Evolutionary conservation across 805 yeast species (phyloP), one percentile per base, ranked within the genome.

Genomic region (Ogataea pignaliae): DNA sequence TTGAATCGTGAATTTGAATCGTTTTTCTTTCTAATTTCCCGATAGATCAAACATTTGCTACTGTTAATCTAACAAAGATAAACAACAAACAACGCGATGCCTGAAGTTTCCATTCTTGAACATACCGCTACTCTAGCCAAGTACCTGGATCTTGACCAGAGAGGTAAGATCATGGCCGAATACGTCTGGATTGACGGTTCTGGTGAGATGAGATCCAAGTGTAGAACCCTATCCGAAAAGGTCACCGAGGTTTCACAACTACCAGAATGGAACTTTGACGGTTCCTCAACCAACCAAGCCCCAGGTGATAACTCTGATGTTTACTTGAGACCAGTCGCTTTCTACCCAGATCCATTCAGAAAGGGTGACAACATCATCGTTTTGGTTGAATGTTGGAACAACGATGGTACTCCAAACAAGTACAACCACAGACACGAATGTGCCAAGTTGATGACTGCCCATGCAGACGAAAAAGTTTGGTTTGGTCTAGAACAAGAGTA

Each of bases 221-320:
- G 96, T 72, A 86, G 83, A 71, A 93, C 99, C 45, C 73, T 93
- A 54, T 61, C 60, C 60, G 79, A 81, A 70, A 75, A 71, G 61
- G 85, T 93, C 43, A 63, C 78, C 37, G 73, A 85, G 32, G 72
- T 88, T 43, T 91, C 85, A 50, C 95, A 93, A 64, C 77, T 93
- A 59, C 97, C 98, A 56, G 97, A 91, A 72, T 93, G 99, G 99
- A 93, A 93, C 78, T 93, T 93, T 61, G 99, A 93, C 69, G 99
- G 99, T 71, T 90, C 98, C 36, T 90, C 98, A 30, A 93, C 99
- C 42, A 89, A 85, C 57, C 99, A 93, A 76, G 98, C 99, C 44
- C 97, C 97, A 61, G 99, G 99, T 58, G 83, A 86, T 69, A 90
- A 93, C 75, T 89, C 97, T 37, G 99, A 93, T 67, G 80, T 93